These are phyloP conservation scores for Chytriomyces sp. DNA, from an alignment of 192 early-diverging fungal genomes.

Conservation along the genomic window DNA sequence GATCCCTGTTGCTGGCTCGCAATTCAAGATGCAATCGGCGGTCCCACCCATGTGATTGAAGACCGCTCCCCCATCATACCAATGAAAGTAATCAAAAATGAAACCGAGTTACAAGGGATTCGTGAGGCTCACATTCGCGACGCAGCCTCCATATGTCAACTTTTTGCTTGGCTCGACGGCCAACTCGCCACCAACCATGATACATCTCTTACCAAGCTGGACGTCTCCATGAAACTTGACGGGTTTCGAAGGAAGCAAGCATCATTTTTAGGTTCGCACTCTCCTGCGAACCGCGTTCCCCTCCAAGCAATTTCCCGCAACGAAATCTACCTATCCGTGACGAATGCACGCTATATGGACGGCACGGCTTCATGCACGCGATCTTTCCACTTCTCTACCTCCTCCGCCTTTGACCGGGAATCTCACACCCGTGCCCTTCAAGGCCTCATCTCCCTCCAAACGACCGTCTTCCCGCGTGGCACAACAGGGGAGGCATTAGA, in stretches of 20 bases:
- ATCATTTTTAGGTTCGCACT: slow-evolving; percentile 92
- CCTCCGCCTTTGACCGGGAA: slow-evolving; percentile 81
- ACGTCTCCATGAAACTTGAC: slow-evolving; percentile 83
- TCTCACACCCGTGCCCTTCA: slow-evolving; percentile 95
- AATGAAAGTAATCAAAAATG: slow-evolving; percentile 93
- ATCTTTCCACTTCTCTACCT: slow-evolving; percentile 85
- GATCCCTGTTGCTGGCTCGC: slow-evolving; percentile 73
- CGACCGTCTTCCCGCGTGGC: slow-evolving; percentile 83
- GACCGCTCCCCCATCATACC: slow-evolving; percentile 70
- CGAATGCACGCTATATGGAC: slow-evolving; percentile 92
- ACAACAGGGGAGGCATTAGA: slow-evolving; percentile 82
- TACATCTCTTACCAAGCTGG: slow-evolving; percentile 70
- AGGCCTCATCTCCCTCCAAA: slow-evolving; percentile 92
- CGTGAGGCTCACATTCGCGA: slow-evolving; percentile 88
- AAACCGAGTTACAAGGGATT: slow-evolving; percentile 87
- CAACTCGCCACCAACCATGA: slow-evolving; percentile 73
- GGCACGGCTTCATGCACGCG: slow-evolving; percentile 98
- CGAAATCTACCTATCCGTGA: slow-evolving; percentile 91
- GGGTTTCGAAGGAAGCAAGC: slow-evolving; percentile 70
- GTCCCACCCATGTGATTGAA: slow-evolving; percentile 53
- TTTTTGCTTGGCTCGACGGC: slow-evolving; percentile 94
- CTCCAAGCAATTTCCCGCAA: slow-evolving; percentile 73
- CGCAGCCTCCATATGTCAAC: slow-evolving; percentile 75
- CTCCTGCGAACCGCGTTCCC: slow-evolving; percentile 80
- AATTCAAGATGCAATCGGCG: slow-evolving; percentile 70